Conservation (phyloP, 257 asterid genomes). For the Catharanthus roseus region DNA sequence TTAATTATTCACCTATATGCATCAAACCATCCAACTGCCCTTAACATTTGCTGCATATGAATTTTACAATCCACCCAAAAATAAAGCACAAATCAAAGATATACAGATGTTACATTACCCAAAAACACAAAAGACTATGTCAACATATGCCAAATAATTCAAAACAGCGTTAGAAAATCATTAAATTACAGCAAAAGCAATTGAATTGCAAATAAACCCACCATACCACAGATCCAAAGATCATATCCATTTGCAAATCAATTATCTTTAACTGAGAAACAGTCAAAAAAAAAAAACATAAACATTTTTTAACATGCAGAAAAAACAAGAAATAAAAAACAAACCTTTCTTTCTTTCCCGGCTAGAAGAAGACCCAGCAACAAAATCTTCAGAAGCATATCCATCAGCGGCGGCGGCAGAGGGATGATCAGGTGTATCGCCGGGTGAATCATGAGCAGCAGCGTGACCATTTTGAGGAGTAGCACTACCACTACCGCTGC, state of each 20-base stretch:
- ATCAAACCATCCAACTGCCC: neutral
- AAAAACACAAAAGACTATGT: neutral
- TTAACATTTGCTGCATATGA: neutral
- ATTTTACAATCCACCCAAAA: neutral
- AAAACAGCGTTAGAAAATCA: neutral
- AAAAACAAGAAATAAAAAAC: neutral
- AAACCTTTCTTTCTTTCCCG: slow-evolving; percentile 97
- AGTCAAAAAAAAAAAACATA: too few relatives aligned
- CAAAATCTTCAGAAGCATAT: slow-evolving; percentile 92
- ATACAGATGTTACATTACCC: neutral
- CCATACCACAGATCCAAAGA: slow-evolving; percentile 13
- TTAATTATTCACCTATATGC: neutral
- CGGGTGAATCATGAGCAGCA: slow-evolving; percentile 61
- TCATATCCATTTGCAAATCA: neutral
- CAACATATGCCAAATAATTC: neutral
- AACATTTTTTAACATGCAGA: neutral
- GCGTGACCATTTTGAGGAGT: slow-evolving; percentile 51
- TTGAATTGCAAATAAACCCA: neutral
- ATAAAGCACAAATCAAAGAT: neutral
- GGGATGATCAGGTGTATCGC: slow-evolving; percentile 83
- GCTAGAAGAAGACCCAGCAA: slow-evolving; percentile 77
- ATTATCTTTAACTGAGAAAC: neutral
- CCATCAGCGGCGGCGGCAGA: slow-evolving; percentile 74
- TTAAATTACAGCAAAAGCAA: neutral
- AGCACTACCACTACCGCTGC: slow-evolving; percentile 41